Conservation (phyloP, 768 basidiomycete species). For the Boletus eberwhitei region DNA sequence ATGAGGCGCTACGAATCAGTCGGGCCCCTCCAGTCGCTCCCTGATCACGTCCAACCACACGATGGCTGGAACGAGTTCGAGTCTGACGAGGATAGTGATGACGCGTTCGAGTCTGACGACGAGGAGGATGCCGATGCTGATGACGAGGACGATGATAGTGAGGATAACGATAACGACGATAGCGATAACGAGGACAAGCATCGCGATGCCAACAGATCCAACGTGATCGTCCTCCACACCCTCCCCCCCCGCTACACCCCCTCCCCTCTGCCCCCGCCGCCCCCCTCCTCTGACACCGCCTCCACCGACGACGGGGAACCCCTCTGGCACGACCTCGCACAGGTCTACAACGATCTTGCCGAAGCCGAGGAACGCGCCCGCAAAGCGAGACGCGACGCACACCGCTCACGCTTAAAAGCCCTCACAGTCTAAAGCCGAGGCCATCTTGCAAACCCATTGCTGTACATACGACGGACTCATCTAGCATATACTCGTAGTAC, state of each 20-base stretch:
- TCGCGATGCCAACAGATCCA: background rate
- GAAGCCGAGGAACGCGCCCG: slow-evolving; percentile 6
- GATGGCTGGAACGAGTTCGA: background rate
- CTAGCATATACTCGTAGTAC: background rate
- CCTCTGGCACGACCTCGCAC: background rate
- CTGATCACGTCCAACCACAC: background rate
- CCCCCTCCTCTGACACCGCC: background rate
- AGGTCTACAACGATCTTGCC: background rate
- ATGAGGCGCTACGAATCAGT: background rate
- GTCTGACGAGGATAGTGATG: background rate
- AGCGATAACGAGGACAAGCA: background rate
- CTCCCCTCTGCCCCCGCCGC: background rate
- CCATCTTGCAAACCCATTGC: background rate
- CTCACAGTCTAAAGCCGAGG: slow-evolving; percentile 6
- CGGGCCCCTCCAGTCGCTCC: background rate
- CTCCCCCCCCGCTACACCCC: background rate
- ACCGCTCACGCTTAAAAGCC: slow-evolving; percentile 7
- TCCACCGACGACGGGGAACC: background rate
- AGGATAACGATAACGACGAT: background rate
- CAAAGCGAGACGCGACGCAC: slow-evolving; percentile 10
- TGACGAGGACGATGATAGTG: background rate
- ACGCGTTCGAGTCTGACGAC: background rate
- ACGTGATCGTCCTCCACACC: slow-evolving; percentile 3
- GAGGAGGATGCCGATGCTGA: too few species aligned
- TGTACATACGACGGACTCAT: too few species aligned